These are phyloP conservation scores for Allantophomopsis cytisporea DNA, from an alignment of 2,329 filamentous ascomycete genomes.

Conservation along the genomic window DNA sequence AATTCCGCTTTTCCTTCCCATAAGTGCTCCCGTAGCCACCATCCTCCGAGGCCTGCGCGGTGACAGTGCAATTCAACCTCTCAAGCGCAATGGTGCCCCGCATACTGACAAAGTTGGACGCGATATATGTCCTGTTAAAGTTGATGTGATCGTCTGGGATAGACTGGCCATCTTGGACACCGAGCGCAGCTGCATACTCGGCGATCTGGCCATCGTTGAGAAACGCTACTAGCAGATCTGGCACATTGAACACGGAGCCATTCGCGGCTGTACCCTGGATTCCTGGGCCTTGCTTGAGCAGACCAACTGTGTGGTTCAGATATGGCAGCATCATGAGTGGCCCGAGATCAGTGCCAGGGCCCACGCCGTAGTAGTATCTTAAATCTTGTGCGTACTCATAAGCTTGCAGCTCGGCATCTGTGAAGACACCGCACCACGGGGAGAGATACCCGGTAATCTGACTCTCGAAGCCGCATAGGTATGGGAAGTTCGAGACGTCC, in stretches of 20 bases:
- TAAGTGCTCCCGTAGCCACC: neutral
- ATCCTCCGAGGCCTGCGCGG: neutral
- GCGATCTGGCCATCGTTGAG: constrained; percentile 54
- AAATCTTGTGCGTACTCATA: constrained; percentile 59
- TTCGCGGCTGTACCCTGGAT: constrained; percentile 30
- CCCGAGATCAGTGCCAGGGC: constrained; percentile 38
- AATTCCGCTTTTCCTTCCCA: neutral
- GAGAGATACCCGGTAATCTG: constrained; percentile 49
- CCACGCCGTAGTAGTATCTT: constrained; percentile 53
- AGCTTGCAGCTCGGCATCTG: constrained; percentile 42
- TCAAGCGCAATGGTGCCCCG: constrained; percentile 53
- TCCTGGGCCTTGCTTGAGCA: constrained; percentile 37
- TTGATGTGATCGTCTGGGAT: constrained; percentile 33
- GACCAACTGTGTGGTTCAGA: constrained; percentile 34
- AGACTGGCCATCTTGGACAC: constrained; percentile 43
- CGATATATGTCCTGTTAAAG: constrained; percentile 34
- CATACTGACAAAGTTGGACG: constrained; percentile 45
- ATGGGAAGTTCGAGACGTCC: constrained; percentile 46
- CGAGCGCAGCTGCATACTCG: constrained; percentile 43
- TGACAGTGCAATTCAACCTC: constrained; percentile 35
- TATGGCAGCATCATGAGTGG: constrained; percentile 48
- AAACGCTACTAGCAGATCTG: constrained; percentile 46
- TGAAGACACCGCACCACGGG: constrained; percentile 50
- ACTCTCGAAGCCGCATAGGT: constrained; percentile 59
- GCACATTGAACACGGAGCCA: constrained; percentile 32